Base-by-base conservation (phyloP, 768 basidiomycete genomes). In the Cubamyces sp. region DNA sequence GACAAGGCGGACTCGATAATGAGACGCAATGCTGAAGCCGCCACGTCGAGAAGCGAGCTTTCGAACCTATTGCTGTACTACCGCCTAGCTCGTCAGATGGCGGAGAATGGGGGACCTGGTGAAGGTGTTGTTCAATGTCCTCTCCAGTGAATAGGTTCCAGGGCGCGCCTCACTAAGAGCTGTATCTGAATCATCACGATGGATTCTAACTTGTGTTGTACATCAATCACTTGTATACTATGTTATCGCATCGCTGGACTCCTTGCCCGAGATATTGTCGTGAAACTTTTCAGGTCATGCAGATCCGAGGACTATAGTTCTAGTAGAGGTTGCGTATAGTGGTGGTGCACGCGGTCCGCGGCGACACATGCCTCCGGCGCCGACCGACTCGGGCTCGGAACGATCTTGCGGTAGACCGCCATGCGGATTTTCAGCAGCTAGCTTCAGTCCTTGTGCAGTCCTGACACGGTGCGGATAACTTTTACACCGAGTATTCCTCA, bases 1-100 rank as follows among this genome's bases (percentile, higher is more conserved):
- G 68, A 71, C 23, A 78, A 83, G 60, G 83, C 83, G 1, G 75
- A 82, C 5, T 69, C 74, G 21, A 91, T 92, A 59, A 78, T 89
- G 37, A 71, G 78, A 56, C 75, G 73, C n/a, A 92, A 92, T 70
- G 69, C 70, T 15, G 78, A 79, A 43, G 70, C 73, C 40, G 67
- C 77, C 59, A 54, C 69, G 67, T 43, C 72, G 71, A 46, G 65
- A 14, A 56, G 69, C 19, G 68, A 68, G n/a, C 60, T 76, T 3
- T 67, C 76, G 6, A 71, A 69, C 42, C 60, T 79, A 21, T 68
- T 73, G 57, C 68, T 69, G 62, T 75, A 65, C 21, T 75, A 71
- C 54, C 61, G 68, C 15, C 28, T 71, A 1, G 66, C 68, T 37
- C 62, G 62, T 15, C 49, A 51, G 28, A 50, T 61, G 40, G 59